Evolutionary conservation across 345 rosid species (phyloP).

Genomic region (Jatropha curcas): DNA sequence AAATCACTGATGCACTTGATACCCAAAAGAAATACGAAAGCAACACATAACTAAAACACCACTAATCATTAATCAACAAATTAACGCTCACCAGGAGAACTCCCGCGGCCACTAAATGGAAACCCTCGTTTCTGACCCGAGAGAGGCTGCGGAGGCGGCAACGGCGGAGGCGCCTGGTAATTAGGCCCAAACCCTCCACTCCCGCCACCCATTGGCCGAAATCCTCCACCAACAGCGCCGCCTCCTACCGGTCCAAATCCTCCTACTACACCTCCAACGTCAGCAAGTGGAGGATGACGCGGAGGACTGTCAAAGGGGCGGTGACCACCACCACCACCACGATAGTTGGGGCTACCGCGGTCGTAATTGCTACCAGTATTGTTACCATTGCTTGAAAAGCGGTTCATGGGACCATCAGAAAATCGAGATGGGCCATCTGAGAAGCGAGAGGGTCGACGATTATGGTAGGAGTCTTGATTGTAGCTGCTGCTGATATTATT

Average conservation of each 20-base stretch:
- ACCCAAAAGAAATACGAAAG: background rate
- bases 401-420: constrained; percentile 17
- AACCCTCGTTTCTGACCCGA: constrained; percentile 69
- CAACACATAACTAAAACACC: background rate
- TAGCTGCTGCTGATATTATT: constrained; percentile 3
- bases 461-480: constrained; percentile 42
- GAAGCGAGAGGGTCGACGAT: constrained; percentile 39
- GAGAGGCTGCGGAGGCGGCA: constrained; percentile 37
- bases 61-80: background rate
- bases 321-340: constrained; percentile 43
- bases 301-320: constrained; percentile 65
- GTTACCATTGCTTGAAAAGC: constrained; percentile 26
- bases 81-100: constrained; percentile 41
- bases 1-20: background rate
- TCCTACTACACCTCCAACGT: constrained; percentile 27
- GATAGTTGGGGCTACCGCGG: constrained; percentile 66
- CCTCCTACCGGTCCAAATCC: constrained; percentile 42
- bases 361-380: constrained; percentile 27
- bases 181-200: constrained; percentile 34
- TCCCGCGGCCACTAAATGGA: constrained; percentile 46
- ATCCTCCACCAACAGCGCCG: constrained; percentile 30
- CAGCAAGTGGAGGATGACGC: constrained; percentile 39
- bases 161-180: constrained; percentile 25
- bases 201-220: constrained; percentile 32
- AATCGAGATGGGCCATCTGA: constrained; percentile 36